Evolutionary conservation across 129 eudicot species (phyloP).

Genomic region (Pittosporum tobira): DNA sequence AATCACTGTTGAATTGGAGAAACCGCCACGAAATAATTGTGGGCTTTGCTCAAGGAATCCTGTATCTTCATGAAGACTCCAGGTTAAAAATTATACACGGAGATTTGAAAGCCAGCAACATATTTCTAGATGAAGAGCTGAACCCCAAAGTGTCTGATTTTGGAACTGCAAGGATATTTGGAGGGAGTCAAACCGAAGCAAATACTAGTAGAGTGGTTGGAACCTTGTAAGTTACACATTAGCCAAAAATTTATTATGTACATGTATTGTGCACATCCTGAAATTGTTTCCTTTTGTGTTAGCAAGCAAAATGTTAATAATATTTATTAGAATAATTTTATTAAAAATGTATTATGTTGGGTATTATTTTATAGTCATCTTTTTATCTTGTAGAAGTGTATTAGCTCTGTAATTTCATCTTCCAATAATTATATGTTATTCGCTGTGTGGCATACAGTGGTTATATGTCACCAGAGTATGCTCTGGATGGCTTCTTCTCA

Average conservation of each 20-base stretch:
- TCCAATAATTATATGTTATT: not conserved
- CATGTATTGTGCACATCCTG: no score
- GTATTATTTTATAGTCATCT: no score
- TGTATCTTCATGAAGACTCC: constrained; percentile 49
- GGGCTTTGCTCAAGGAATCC: constrained; percentile 43
- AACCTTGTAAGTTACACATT: constrained; percentile 43
- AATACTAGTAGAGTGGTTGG: constrained; percentile 41
- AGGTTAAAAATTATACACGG: constrained; percentile 42
- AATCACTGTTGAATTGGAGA: constrained; percentile 23
- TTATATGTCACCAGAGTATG: constrained; percentile 13
- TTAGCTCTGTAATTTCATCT: no score
- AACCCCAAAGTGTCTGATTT: constrained; percentile 56
- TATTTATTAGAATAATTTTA: no score
- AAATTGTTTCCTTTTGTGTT: no score
- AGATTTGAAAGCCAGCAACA: constrained; percentile 44
- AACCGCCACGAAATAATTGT: constrained; percentile 30
- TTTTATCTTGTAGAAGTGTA: no score
- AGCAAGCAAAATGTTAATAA: no score
- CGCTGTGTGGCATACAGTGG: not conserved
- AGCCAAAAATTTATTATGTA: no score
- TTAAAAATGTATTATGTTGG: no score
- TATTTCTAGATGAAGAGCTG: constrained; percentile 32
- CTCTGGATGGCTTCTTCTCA: constrained; percentile 10
- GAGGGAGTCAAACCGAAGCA: constrained; percentile 23
- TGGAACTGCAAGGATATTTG: constrained; percentile 49